phyloP scores from a whole-genome alignment of 306 rosid genomes.

The Quillaja saponaria region DNA sequence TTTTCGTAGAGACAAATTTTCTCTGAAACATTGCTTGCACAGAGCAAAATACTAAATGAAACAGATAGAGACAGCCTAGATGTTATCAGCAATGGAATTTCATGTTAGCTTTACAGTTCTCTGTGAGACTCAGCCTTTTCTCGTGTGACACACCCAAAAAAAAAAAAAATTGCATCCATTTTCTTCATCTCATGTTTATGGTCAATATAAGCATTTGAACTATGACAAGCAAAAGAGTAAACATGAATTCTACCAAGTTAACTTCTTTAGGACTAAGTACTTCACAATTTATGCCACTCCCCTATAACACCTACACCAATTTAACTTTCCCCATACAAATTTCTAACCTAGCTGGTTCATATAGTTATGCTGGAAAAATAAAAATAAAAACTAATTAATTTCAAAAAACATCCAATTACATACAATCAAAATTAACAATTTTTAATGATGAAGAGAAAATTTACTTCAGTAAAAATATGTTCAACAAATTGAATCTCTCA shows the following conservation, averaged over 20 bases:
- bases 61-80: neutral
- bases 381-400: neutral
- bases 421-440: neutral
- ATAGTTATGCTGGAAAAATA: neutral
- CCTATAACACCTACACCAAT: neutral
- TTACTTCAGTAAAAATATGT: neutral
- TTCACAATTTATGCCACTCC: too few species aligned
- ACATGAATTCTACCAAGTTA: too few species aligned
- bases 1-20: neutral
- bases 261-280: too few species aligned
- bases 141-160: neutral
- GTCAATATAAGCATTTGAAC: neutral
- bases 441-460: neutral
- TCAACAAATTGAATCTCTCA: neutral
- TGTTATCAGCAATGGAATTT: neutral
- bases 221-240: too few species aligned
- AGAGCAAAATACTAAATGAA: neutral
- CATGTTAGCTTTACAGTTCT: neutral
- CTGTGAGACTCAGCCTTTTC: neutral
- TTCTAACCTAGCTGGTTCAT: constrained; percentile 11
- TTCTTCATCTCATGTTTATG: neutral
- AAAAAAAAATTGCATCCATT: neutral
- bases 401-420: neutral
- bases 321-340: neutral
- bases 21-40: neutral